Percentiles rank a stretch among this genome's conserved stretches.
phyloP scores from a whole-genome alignment of 352 stramenopile species.

The Phytophthora uliginosa region DNA sequence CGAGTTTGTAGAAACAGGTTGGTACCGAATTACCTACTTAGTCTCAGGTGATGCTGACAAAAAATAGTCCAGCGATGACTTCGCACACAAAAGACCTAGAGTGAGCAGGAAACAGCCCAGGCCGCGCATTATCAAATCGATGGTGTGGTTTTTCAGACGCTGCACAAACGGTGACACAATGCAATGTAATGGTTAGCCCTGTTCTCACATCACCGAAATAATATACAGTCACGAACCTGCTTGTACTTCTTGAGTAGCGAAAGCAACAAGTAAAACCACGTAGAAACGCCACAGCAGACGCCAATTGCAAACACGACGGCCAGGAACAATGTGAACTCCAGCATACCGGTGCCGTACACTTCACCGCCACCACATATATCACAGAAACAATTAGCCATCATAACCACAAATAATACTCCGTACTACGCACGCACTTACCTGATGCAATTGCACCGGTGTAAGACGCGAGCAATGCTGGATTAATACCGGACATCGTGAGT shows the following conservation, averaged over 20 bases:
- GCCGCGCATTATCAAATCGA: slow-evolving; percentile 84
- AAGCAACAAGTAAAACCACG: slow-evolving; percentile 91
- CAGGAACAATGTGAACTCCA: slow-evolving; percentile 89
- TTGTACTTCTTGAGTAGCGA: slow-evolving; percentile 93
- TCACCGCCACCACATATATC: neutral
- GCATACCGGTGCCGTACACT: slow-evolving; percentile 90
- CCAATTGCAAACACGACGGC: slow-evolving; percentile 88
- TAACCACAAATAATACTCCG: neutral
- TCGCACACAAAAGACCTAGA: slow-evolving; percentile 83
- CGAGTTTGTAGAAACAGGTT: neutral
- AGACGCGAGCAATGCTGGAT: slow-evolving; percentile 84
- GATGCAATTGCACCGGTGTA: slow-evolving; percentile 91
- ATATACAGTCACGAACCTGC: slow-evolving; percentile 54
- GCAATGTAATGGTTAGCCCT: slow-evolving; percentile 4
- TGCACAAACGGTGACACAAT: slow-evolving; percentile 27
- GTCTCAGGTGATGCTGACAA: slow-evolving; percentile 52
- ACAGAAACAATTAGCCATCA: neutral
- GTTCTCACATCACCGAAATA: neutral
- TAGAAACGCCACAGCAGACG: slow-evolving; percentile 88
- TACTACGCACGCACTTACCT: slow-evolving; percentile 43
- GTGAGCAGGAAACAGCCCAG: slow-evolving; percentile 88
- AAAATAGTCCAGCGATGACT: slow-evolving; percentile 91
- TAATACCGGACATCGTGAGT: slow-evolving; percentile 91
- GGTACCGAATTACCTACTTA: slow-evolving; percentile 29
- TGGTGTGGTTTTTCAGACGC: slow-evolving; percentile 88